Base-by-base conservation (phyloP, 805 yeast species). In the Pichia gijzeniarum region DNA sequence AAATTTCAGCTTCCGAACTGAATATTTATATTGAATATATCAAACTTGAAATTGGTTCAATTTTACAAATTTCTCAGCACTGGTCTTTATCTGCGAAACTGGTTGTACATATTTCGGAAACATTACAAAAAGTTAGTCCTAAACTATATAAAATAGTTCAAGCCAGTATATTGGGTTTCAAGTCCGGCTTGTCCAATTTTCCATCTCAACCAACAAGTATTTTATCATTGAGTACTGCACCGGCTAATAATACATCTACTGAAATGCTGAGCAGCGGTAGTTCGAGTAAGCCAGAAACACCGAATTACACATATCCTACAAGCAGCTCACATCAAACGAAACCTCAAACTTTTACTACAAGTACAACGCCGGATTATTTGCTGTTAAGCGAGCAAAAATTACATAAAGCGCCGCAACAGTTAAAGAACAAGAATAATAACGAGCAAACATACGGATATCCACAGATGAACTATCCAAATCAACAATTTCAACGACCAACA, bases 21-120 rank as follows among this genome's bases (percentile, higher is more conserved):
- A 67, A 64, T 14, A 63, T 67, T 6, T 72, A 71, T 52, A 65
- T 71, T 21, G 77, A 75, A 48, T 75, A 73, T 48, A 69, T 75
- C 49, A 72, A 71, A 49, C 56, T 75, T 21, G 75, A 76, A 40
- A 58, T 75, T 14, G 70, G 72, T 13, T 76, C 78, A 6, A 70
- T 73, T 13, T 68, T 65, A 43, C 72, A 74, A 42, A 73, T 75
- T 17, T 71, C 79, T 3, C 53, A 65, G n/a, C 79, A 74, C 51
- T 75, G 79, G 77, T 66, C 69, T 22, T 53, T 75, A 22, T 71
- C 79, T 12, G 67, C 72, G 5, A 74, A 72, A 50, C 57, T 75
- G 41, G 68, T 70, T 7, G 65, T 60, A 31, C 77, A 75, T 50
- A 67, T 75, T 30, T 63, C 69, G 50, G 79, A 74, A 14, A 70